Evolutionary conservation across 1,284 basidiomycete species (phyloP).

Genomic region (Sporisorium scitamineum): DNA sequence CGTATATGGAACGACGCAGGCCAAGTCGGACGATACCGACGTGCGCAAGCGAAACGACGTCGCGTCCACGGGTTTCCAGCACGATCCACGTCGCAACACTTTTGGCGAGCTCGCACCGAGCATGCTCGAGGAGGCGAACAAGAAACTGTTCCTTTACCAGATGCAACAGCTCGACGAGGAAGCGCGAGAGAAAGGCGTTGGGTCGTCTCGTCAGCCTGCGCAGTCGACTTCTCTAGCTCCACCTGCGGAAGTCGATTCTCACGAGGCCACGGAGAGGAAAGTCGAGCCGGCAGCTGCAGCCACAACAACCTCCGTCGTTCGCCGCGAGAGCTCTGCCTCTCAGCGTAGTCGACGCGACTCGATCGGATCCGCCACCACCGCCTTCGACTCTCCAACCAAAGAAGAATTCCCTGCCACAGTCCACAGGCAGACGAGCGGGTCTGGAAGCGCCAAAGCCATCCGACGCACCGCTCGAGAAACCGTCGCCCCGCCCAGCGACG

Average conservation of each 20-base stretch:
- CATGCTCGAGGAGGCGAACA: slow-evolving; percentile 45
- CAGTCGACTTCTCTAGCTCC: not conserved
- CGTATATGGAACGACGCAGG: slow-evolving; percentile 16
- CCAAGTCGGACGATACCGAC: slow-evolving; percentile 43
- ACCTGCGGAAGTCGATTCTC: not conserved
- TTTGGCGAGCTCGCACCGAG: slow-evolving; percentile 30
- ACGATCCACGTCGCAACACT: slow-evolving; percentile 35
- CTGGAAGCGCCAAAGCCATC: slow-evolving; percentile 7
- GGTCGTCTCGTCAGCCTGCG: slow-evolving; percentile 19
- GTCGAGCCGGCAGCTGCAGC: not conserved
- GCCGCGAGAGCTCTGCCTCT: slow-evolving; percentile 29
- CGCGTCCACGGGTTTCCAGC: slow-evolving; percentile 10
- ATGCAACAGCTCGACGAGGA: slow-evolving; percentile 36
- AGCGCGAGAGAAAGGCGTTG: slow-evolving; percentile 18
- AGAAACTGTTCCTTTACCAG: slow-evolving; percentile 38
- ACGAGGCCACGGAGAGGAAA: not conserved
- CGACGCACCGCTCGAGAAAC: slow-evolving; percentile 23
- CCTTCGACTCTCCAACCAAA: slow-evolving; percentile 47
- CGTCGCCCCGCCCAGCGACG: slow-evolving; percentile 56
- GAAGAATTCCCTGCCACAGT: slow-evolving; percentile 26
- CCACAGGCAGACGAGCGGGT: not conserved
- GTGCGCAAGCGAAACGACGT: slow-evolving; percentile 17
- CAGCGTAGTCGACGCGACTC: slow-evolving; percentile 43
- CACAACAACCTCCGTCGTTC: slow-evolving; percentile 4
- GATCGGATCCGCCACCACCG: slow-evolving; percentile 52